Evolutionary conservation across 1,139 yeast genomes (phyloP).

Genomic region (Pichia cactophila): DNA sequence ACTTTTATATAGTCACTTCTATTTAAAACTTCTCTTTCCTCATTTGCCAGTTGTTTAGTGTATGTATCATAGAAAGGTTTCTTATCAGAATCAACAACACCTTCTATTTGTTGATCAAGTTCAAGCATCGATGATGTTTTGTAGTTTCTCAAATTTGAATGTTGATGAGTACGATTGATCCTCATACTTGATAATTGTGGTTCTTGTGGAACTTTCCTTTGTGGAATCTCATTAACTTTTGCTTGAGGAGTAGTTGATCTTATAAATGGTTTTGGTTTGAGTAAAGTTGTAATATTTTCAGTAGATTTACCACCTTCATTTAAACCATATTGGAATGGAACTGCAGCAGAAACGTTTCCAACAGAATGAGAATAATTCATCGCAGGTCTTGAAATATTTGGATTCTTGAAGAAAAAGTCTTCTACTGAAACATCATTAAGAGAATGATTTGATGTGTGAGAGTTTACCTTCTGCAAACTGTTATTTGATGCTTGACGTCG

Average conservation of each 20-base stretch:
- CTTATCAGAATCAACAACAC: neutral
- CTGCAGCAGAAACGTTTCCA: slow-evolving; percentile 3
- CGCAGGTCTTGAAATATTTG: slow-evolving; percentile 16
- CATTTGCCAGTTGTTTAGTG: slow-evolving; percentile 8
- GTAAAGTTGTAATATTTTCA: slow-evolving; percentile 26
- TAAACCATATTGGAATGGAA: neutral
- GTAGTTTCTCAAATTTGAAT: slow-evolving; percentile 8
- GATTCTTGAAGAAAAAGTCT: slow-evolving; percentile 28
- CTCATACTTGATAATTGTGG: slow-evolving; percentile 31
- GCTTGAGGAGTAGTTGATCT: slow-evolving; percentile 16
- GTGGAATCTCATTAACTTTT: slow-evolving; percentile 36
- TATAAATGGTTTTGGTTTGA: slow-evolving; percentile 36
- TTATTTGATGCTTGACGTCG: neutral
- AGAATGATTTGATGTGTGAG: neutral
- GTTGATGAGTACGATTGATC: slow-evolving; percentile 31
- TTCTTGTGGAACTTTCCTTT: slow-evolving; percentile 13
- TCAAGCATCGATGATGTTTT: slow-evolving; percentile 12
- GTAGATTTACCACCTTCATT: neutral
- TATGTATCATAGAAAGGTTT: slow-evolving; percentile 6
- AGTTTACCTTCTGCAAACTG: neutral
- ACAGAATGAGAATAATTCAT: slow-evolving; percentile 16
- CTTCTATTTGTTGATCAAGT: slow-evolving; percentile 8
- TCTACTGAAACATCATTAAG: slow-evolving; percentile 21
- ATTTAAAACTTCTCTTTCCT: slow-evolving; percentile 8
- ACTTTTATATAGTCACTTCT: slow-evolving; percentile 27